Evolutionary conservation across 805 yeast genomes (phyloP), one percentile per base, ranked within the genome.

Genomic region (Zygosaccharomyces lentus): DNA sequence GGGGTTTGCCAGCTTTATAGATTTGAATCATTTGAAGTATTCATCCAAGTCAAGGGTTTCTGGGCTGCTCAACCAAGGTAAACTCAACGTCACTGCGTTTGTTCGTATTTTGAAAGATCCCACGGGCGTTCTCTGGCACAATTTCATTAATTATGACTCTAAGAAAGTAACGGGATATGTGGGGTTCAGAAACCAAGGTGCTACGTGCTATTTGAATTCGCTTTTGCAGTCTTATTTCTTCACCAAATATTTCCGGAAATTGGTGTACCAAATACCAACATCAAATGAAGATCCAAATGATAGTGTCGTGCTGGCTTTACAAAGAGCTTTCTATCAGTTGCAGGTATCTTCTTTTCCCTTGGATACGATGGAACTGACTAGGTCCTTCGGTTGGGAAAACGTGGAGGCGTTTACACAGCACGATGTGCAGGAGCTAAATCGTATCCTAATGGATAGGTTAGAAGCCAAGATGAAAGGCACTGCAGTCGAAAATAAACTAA

Each of bases 401-500:
- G 82, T 84, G 5, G 99, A 93, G 55, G 96, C 97, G 0, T 93
- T 93, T 66, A 87, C 95, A 2, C 99, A 93, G 67, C 98, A 93
- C 67, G 99, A 93, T 64, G 97, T 93, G 12, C 99, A 93, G 64
- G 99, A 93, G 65, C 73, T 93, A 62, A 89, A 90, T 63, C 81
- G 99, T 56, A 89, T 93, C 31, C 74, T 93, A 60, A 91, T 93
- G 97, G 99, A 93, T 65, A 80, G 84, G 53, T 73, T 93, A 36
- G 99, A 93, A 64, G 73, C 81, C 2, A 85, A 87, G 43, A 89
- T 93, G 97, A 88, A 88, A 58, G 90, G 89, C 5, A 84, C 97
- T 0, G 69, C 74, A 0, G 90, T 87, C 25, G 90, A 84, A 54
- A 84, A 84, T 7, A 76, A 80, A 37, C 66, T 93, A 46, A 85